Evolutionary conservation across 1,284 basidiomycete species (phyloP), one percentile per base, ranked within the genome.

Genomic region (Coniferiporia sulphurascens): DNA sequence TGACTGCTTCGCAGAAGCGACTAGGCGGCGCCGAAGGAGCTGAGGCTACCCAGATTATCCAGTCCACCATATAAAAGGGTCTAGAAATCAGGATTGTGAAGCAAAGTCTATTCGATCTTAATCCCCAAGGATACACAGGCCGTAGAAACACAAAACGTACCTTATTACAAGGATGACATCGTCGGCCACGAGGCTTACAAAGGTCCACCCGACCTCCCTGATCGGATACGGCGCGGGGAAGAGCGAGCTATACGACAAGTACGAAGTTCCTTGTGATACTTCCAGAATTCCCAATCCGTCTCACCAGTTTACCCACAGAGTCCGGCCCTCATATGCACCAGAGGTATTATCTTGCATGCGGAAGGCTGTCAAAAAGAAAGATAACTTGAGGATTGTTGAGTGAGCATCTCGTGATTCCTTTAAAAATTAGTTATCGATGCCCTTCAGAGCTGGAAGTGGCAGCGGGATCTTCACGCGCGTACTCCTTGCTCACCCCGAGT

Each of bases 401-500:
- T 89, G 65, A 63, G 83, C 70, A n/a, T 41, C n/a, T 17, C 27
- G 27, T 27, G 3, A 27, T 44, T 22, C 13, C 21, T 10, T 34
- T 45, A 41, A 7, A 44, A 7, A 46, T 51, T 36, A 52, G 22
- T 27, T 3, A 48, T 36, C 5, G 22, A 46, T 58, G 36, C 46
- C 43, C 10, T 27, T 19, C 65, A 88, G 86, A 67, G 74, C 89
- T 48, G 86, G 89, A 32, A 72, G 85, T 43, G 90, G 90, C 36
- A 91, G 89, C 1, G 90, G 89, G 3, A 81, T 92, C 51, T 92
- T 91, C 70, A 91, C 90, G 19, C 82, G 89, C 13, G 86, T 87
- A 1, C 70, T 92, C 21, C 74, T 92, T 48, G 78, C 80, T 3
- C 80, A 89, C 69, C 75, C 81, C 6, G 77, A 79, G 48, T 86